Base-by-base conservation (phyloP, 805 yeast genomes). In the Myxozyma monticola region DNA sequence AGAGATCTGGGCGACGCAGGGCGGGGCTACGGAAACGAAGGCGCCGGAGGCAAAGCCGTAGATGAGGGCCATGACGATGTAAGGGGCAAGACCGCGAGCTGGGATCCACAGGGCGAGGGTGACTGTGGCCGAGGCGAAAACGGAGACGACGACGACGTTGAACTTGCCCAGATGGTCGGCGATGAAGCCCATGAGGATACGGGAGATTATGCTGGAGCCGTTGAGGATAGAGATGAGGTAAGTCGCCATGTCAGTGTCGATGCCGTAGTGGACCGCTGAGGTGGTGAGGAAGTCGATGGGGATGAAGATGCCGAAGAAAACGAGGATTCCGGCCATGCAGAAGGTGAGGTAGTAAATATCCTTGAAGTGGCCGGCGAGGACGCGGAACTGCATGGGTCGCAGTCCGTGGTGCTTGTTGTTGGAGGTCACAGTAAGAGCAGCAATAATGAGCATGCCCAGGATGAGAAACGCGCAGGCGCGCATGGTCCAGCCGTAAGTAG, bases 61-160 rank as follows among this genome's bases (percentile, higher is more conserved):
- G 9, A 67, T 25, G 22, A 66, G 30, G 15, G 65, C 64, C 18
- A 64, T 57, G n/a, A 56, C 58, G 12, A 67, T 53, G 15, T 66
- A 15, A 2, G 41, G 34, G 4, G 33, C 49, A n/a, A 34, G 30
- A 5, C 39, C 37, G 0, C 86, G 88, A n/a, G 82, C 77, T 1
- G 90, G 89, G 15, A 83, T 65, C 89, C 88, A 83, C 14, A 83
- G 60, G 0, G 73, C 71, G 42, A 84, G 68, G 2, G 79, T 71
- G n/a, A 78, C 63, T 0, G 81, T 14, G 1, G 76, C 68, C 12
- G 78, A 68, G 4, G 78, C 67, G 1, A 64, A 26, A 12, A 77
- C 62, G 69, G 79, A 74, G 2, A 70, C 38, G 12, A 72, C 63
- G 77, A 80, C 77, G 48, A 80, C 74, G 60, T 80, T 82, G 63